Evolutionary conservation across 345 rosid genomes (phyloP), one percentile per base, ranked within the genome.

Genomic region (Eucalyptus marginata): DNA sequence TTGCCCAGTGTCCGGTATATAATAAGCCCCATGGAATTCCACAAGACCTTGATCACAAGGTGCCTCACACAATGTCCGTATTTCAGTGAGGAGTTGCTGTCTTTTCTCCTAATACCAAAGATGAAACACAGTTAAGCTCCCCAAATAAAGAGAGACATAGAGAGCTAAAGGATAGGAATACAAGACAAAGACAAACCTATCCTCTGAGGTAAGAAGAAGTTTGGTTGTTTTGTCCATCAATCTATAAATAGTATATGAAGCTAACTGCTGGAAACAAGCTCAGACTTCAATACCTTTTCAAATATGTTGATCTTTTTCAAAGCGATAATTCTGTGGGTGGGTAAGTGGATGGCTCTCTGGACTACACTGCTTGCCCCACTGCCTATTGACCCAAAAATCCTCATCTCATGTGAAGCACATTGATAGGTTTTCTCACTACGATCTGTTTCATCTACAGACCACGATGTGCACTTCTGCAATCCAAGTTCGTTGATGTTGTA

Each of bases 351-450:
- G 89, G 99, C 99, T 90, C 99, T 95, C 92, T 95, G 99, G 91
- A 97, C 99, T 88, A 97, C 98, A 64, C 99, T 97, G 92, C 99
- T 97, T 43, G 99, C 99, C 66, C 99, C 99, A 86, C 96, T 96
- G 44, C 99, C 99, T 83, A 97, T 97, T 84, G 99, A 96, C 89
- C 99, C 99, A 87, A 95, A 97, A 88, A 94, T 92, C 88, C 96
- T 92, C 99, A 97, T 97, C 92, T 97, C 99, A 84, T 94, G 93
- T 15, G 99, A 97, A 87, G 99, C 99, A 94, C 99, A 96, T 81
- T 91, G 93, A 90, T 95, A 97, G 1, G 97, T 96, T 71, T 95
- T 97, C 92, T 96, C 98, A 0, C 90, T 89, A 40, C 90, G 93
- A 66, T 96, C 99, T 0, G 93, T 88, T 87, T 95, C 97, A 44